These are phyloP conservation scores for Taxawa tesnikishii DNA, from an alignment of 2,329 filamentous ascomycete species.

Conservation along the genomic window DNA sequence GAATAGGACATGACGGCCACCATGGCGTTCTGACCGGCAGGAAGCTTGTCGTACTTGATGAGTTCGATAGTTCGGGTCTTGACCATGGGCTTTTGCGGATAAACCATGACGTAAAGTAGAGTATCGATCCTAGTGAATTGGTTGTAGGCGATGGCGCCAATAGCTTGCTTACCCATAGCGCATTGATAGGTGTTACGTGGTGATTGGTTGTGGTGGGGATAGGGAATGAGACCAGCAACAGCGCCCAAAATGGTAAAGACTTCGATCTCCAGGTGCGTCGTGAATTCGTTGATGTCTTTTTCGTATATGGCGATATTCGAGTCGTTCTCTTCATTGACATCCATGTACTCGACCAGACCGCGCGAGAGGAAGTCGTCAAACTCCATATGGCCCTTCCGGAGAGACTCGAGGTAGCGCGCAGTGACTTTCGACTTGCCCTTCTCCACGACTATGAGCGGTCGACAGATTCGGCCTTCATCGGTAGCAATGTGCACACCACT, in stretches of 20 bases:
- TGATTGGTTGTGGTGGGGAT: constrained; percentile 97
- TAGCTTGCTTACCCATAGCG: constrained; percentile 99
- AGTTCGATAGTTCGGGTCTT: constrained; percentile 95
- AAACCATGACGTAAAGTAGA: constrained; percentile 89
- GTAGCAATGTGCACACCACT: constrained; percentile 89
- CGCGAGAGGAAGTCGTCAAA: constrained; percentile 91
- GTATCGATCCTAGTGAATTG: constrained; percentile 97
- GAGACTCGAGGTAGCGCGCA: constrained; percentile 61
- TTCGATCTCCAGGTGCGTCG: constrained; percentile 94
- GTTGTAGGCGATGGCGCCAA: constrained; percentile 95
- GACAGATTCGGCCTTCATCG: constrained; percentile 91
- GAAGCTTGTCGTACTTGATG: constrained; percentile 93
- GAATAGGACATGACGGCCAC: constrained; percentile 99
- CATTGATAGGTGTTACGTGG: constrained; percentile 98
- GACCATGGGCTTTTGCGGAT: constrained; percentile 94
- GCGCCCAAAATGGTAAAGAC: constrained; percentile 94
- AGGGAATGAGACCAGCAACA: constrained; percentile 91
- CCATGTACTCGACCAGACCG: constrained; percentile 89
- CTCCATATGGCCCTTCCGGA: constrained; percentile 71
- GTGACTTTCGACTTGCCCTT: constrained; percentile 73
- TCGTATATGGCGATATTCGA: constrained; percentile 87
- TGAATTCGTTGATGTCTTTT: constrained; percentile 65
- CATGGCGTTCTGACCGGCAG: constrained; percentile 90
- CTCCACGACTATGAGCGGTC: constrained; percentile 91
- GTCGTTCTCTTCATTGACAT: constrained; percentile 98